phyloP scores from a whole-genome alignment of 2,329 filamentous ascomycete genomes.

The Fusarium anthophilum region DNA sequence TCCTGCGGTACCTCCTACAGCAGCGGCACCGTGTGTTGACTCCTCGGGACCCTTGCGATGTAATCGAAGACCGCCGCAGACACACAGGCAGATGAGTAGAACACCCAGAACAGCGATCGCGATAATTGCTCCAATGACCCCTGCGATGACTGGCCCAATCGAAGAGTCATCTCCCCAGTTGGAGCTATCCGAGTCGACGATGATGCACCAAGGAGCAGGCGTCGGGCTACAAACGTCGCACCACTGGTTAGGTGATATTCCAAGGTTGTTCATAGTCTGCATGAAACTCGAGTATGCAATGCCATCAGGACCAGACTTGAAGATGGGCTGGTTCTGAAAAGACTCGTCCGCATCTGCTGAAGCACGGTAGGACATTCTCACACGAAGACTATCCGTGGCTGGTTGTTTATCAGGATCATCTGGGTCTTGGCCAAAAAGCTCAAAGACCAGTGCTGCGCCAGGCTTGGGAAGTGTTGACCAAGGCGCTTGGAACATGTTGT shows the following conservation, averaged over 20 bases:
- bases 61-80: slow-evolving; percentile 48
- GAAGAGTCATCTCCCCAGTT: background rate
- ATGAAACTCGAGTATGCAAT: slow-evolving; percentile 54
- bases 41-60: slow-evolving; percentile 26
- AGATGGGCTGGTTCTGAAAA: slow-evolving; percentile 53
- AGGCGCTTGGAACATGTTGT: slow-evolving; percentile 59
- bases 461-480: slow-evolving; percentile 66
- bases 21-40: background rate
- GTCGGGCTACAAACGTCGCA: slow-evolving; percentile 53
- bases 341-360: slow-evolving; percentile 50
- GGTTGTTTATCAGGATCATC: slow-evolving; percentile 40
- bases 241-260: slow-evolving; percentile 52
- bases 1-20: slow-evolving; percentile 45
- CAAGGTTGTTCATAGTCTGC: slow-evolving; percentile 48
- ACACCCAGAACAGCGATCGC: slow-evolving; percentile 50
- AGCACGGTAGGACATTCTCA: slow-evolving; percentile 67
- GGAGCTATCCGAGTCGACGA: background rate
- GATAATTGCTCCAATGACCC: slow-evolving; percentile 57
- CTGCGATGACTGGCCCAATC: slow-evolving; percentile 53
- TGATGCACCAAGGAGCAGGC: slow-evolving; percentile 51
- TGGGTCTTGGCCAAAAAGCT: slow-evolving; percentile 57
- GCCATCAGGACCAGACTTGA: slow-evolving; percentile 48
- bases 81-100: slow-evolving; percentile 45
- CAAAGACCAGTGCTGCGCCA: slow-evolving; percentile 79
- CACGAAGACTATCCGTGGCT: slow-evolving; percentile 52